Evolutionary conservation across 2,329 filamentous ascomycete genomes (phyloP), one percentile per base, ranked within the genome.

Genomic region (Aureobasidium sp.): DNA sequence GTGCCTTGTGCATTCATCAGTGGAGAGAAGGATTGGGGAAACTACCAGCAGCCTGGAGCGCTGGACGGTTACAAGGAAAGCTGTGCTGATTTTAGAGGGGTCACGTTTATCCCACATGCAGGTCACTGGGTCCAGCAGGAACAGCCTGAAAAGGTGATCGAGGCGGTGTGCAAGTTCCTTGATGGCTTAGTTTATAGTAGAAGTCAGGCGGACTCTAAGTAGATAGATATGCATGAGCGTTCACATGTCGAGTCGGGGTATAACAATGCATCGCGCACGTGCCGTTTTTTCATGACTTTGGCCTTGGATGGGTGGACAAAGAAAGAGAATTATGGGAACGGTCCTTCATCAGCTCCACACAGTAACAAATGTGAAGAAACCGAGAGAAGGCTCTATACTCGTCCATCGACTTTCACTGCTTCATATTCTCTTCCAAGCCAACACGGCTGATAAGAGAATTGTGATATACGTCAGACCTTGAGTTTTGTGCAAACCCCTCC

Each of bases 111-210:
- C 16, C 83, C 89, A 20, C 83, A 84, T 0, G 89, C 89, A 6
- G 90, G 90, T 0, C 91, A 93, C 78, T 93, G 90, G 90, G 85
- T 90, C 42, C 89, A 91, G 72, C 88, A 92, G 75, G 90, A 92
- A 74, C 82, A 88, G 73, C 85, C 88, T 1, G 83, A 86, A 69
- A 81, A 78, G 63, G 87, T 90, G 11, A 78, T 82, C 0, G 73
- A 81, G 61, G 80, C 81, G 65, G 78, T 89, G 45, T 66, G 84
- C 68, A 74, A 72, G 13, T 85, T 89, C 68, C 64, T 79, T 54
- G 51, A 66, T 43, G 61, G 56, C 18, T 4, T 67, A n/a, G 25
- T 48, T 36, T 36, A 8, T 36, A 36, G 7, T 36, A 29, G 23
- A 58, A 38, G 36, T 58, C 54, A 58, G 29, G 15, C 29, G 54